These are phyloP conservation scores for Termitomyces heimii DNA, from an alignment of 768 basidiomycete genomes.

Conservation along the genomic window DNA sequence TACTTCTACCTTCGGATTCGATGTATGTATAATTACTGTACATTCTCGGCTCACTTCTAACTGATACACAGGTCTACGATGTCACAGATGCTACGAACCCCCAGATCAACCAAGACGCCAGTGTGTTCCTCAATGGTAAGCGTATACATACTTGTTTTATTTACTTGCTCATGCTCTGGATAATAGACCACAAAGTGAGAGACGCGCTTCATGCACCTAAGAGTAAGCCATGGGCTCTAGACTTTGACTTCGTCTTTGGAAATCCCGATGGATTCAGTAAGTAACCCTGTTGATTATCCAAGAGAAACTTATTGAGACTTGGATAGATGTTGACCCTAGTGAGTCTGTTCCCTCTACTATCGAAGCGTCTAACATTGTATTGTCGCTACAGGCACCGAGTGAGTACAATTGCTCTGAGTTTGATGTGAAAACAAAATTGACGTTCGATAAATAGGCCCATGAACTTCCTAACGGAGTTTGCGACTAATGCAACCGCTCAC, in stretches of 20 bases:
- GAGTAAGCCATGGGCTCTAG: slow-evolving; percentile 40
- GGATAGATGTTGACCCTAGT: slow-evolving; percentile 31
- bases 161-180: not conserved
- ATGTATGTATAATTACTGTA: slow-evolving; percentile 19
- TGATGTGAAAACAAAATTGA: not conserved
- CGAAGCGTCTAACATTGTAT: not conserved
- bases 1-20: slow-evolving; percentile 29
- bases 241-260: slow-evolving; percentile 33
- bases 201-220: slow-evolving; percentile 65
- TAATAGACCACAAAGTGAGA: slow-evolving; percentile 45
- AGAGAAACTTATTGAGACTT: not conserved
- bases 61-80: slow-evolving; percentile 39
- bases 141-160: not conserved
- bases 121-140: slow-evolving; percentile 59
- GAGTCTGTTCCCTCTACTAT: slow-evolving; percentile 11
- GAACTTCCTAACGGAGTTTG: slow-evolving; percentile 59
- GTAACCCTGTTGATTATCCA: slow-evolving; percentile 6
- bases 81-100: slow-evolving; percentile 53
- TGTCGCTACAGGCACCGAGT: slow-evolving; percentile 25
- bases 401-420: slow-evolving; percentile 10
- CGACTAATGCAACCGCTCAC: slow-evolving; percentile 52
- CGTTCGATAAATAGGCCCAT: slow-evolving; percentile 40
- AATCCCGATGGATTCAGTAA: slow-evolving; percentile 22
- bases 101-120: slow-evolving; percentile 40
- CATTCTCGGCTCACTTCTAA: not conserved